These are phyloP conservation scores for Camillea tinctor DNA, from an alignment of 2,329 filamentous ascomycete genomes.

Conservation along the genomic window DNA sequence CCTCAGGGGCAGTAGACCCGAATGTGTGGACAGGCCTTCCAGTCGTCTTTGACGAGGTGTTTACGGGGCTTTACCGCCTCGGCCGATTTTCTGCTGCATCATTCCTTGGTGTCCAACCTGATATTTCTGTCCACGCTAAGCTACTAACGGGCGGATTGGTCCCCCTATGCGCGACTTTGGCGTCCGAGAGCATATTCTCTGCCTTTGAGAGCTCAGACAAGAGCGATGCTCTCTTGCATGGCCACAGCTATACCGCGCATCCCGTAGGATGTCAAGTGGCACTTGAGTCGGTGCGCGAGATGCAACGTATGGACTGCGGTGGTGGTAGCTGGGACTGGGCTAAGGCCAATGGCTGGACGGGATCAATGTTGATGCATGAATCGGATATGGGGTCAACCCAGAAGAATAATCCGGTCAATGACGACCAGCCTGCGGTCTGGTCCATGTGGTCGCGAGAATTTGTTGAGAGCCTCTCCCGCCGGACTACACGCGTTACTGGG, in stretches of 20 bases:
- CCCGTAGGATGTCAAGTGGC: slow-evolving; percentile 79
- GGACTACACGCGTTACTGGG: slow-evolving; percentile 54
- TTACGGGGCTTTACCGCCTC: slow-evolving; percentile 80
- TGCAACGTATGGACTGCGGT: slow-evolving; percentile 56
- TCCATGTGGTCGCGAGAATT: slow-evolving; percentile 68
- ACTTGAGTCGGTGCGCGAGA: slow-evolving; percentile 59
- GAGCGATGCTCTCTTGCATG: slow-evolving; percentile 75
- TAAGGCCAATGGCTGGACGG: slow-evolving; percentile 44
- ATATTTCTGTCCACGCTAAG: slow-evolving; percentile 81
- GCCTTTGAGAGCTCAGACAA: slow-evolving; percentile 72
- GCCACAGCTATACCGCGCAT: slow-evolving; percentile 85
- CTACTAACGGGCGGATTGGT: slow-evolving; percentile 78
- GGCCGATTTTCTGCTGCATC: slow-evolving; percentile 69
- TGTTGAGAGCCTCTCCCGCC: slow-evolving; percentile 55
- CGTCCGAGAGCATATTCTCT: slow-evolving; percentile 70
- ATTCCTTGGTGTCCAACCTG: slow-evolving; percentile 66
- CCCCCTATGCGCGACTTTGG: slow-evolving; percentile 73
- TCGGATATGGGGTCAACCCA: neutral
- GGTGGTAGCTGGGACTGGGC: slow-evolving; percentile 56
- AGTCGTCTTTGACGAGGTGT: slow-evolving; percentile 82
- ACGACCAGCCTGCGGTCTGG: slow-evolving; percentile 44
- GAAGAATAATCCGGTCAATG: neutral
- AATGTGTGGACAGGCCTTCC: slow-evolving; percentile 70
- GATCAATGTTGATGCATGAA: neutral
- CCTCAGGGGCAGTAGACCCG: slow-evolving; percentile 3